Evolutionary conservation across 257 asterid species (phyloP), one percentile per base, ranked within the genome.

Genomic region (Cordia subcordata): DNA sequence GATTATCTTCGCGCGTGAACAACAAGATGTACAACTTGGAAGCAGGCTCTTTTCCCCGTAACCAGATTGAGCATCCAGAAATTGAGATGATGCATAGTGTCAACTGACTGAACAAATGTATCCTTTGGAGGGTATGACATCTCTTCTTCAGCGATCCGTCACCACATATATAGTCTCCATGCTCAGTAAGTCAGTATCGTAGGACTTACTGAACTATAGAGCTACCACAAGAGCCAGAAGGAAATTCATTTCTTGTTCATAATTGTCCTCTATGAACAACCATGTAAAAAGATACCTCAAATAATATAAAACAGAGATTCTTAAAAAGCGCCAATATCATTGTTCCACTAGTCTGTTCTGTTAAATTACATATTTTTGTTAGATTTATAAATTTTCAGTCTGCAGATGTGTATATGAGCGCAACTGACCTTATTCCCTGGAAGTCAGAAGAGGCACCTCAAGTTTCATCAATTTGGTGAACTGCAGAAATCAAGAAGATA

Each of bases 391-490:
- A 65, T 49, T 63, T 57, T 16, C 50, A 45, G 49, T 49, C 38
- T 61, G 17, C 58, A 49, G 53, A 58, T 35, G 37, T 23, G 33
- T 65, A 49, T 42, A 42, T 42, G 10, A 42, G 47, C 47, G 8
- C 12, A 42, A 42, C 47, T 13, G 50, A 38, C 22, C 15, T 10
- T 61, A 33, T 32, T 19, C 40, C 27, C 70, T 62, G 55, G 67
- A 54, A 32, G 82, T 69, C 72, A 74, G 38, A 19, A 57, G 56
- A 42, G 88, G 90, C n/a, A 69, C 82, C 62, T 83, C 88, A 11
- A 51, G 70, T 73, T 84, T 79, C 96, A 92, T 86, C 94, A 92
- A 69, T 72, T 88, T 92, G 77, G 88, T 88, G 77, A 85, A 92
- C 98, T 92, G 71, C 51, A 74, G 13, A 39, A 42, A 1, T 49